phyloP scores from a whole-genome alignment of 2,329 filamentous ascomycete genomes.

The Fusarium napiforme region DNA sequence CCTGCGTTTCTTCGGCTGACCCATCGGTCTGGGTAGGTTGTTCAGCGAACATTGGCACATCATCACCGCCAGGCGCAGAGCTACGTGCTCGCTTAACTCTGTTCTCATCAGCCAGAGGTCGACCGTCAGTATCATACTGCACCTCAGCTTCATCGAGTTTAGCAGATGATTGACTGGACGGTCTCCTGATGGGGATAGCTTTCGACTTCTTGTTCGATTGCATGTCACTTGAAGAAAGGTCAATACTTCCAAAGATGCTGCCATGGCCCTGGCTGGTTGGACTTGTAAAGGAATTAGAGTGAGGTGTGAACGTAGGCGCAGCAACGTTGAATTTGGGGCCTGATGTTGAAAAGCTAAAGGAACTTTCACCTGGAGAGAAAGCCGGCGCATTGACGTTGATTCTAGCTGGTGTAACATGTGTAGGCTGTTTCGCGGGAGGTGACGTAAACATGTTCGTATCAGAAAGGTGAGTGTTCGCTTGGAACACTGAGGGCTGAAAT shows the following conservation, averaged over 20 bases:
- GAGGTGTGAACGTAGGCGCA: conserved; percentile 80
- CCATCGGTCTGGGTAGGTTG: conserved; percentile 49
- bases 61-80: conserved; percentile 72
- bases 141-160: conserved; percentile 43
- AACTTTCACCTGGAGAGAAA: conserved; percentile 74
- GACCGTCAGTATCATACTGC: conserved; percentile 57
- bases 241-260: conserved; percentile 77
- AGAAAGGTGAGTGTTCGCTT: conserved; percentile 45
- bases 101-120: conserved; percentile 70
- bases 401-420: conserved; percentile 51
- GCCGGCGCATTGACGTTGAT: conserved; percentile 77
- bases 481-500: conserved; percentile 61
- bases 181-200: conserved; percentile 82
- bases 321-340: conserved; percentile 79
- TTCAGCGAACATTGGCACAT: conserved; percentile 79
- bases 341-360: conserved; percentile 75
- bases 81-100: conserved; percentile 81
- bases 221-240: conserved; percentile 69
- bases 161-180: conserved; percentile 63
- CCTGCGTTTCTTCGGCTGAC: conserved; percentile 19
- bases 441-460: conserved; percentile 35
- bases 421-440: conserved; percentile 22
- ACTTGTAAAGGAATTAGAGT: conserved; percentile 61
- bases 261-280: conserved; percentile 53
- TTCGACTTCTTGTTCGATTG: conserved; percentile 80